These are phyloP conservation scores for Diaporthe caulivora DNA, from an alignment of 2,329 filamentous ascomycete species.

Conservation along the genomic window DNA sequence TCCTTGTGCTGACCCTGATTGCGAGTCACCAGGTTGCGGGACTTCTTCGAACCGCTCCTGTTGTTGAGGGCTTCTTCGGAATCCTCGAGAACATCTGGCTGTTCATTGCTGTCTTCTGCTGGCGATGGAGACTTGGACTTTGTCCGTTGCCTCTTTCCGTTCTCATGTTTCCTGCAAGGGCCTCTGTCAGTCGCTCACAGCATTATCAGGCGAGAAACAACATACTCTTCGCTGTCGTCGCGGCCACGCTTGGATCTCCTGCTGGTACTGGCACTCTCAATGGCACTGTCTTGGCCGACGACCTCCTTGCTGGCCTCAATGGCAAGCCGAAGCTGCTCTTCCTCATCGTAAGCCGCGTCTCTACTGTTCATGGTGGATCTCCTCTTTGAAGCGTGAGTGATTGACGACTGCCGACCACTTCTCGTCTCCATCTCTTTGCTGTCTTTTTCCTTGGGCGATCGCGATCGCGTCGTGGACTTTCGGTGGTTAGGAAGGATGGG, in stretches of 20 bases:
- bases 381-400: slow-evolving; percentile 77
- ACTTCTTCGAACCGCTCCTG: slow-evolving; percentile 69
- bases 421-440: slow-evolving; percentile 53
- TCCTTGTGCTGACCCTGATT: slow-evolving; percentile 64
- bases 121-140: slow-evolving; percentile 79
- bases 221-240: slow-evolving; percentile 95
- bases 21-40: slow-evolving; percentile 66
- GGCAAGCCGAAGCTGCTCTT: slow-evolving; percentile 86
- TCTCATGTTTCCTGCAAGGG: slow-evolving; percentile 73
- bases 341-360: slow-evolving; percentile 94
- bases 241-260: slow-evolving; percentile 84
- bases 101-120: slow-evolving; percentile 58
- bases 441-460: slow-evolving; percentile 65
- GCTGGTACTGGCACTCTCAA: slow-evolving; percentile 60
- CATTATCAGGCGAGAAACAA: slow-evolving; percentile 44
- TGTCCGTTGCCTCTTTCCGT: slow-evolving; percentile 86
- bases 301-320: slow-evolving; percentile 97
- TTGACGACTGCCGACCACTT: slow-evolving; percentile 65
- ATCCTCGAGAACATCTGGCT: slow-evolving; percentile 66
- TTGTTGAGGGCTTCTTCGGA: slow-evolving; percentile 77
- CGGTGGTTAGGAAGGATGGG: slow-evolving; percentile 69
- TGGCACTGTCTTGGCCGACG: slow-evolving; percentile 61
- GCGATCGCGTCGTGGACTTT: slow-evolving; percentile 68
- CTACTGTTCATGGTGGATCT: slow-evolving; percentile 98
- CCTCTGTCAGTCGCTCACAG: slow-evolving; percentile 43